A percentile compares a stretch with the other conserved stretches of the same genome.
These are phyloP conservation scores for Agarophyton chilense DNA, from an alignment of 23 red algal genomes.

Conservation along the genomic window DNA sequence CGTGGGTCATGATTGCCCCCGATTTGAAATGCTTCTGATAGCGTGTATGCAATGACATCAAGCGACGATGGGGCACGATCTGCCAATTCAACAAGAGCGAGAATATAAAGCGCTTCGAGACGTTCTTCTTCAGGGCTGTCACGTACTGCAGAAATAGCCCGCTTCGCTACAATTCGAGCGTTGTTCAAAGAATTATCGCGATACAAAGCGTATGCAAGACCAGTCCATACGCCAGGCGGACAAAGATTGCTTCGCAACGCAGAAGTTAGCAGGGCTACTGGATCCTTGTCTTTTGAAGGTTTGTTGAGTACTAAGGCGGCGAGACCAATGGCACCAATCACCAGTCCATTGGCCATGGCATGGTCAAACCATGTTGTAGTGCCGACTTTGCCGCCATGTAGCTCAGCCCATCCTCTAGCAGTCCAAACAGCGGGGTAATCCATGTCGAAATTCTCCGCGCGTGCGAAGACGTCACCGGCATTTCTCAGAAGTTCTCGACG, in stretches of 20 bases:
- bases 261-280: constrained; percentile 43
- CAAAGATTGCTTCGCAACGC: constrained; percentile 50
- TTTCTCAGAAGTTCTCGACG: constrained; percentile 42
- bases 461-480: constrained; percentile 51
- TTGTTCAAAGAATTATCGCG: constrained; percentile 13
- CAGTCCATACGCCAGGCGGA: constrained; percentile 63
- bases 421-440: constrained; percentile 63
- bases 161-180: constrained; percentile 31
- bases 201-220: constrained; percentile 58
- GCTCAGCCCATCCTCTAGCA: constrained; percentile 61
- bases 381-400: constrained; percentile 32
- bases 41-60: constrained; percentile 11
- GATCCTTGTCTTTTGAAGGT: constrained; percentile 14
- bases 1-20: constrained; percentile 51
- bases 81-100: constrained; percentile 54
- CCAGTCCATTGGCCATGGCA: constrained; percentile 41
- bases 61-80: constrained; percentile 11
- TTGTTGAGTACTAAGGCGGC: constrained; percentile 44
- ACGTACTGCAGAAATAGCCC: constrained; percentile 46
- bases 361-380: constrained; percentile 70
- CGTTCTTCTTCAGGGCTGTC: constrained; percentile 20
- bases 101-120: constrained; percentile 58
- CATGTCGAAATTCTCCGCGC: constrained; percentile 64
- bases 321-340: constrained; percentile 56
- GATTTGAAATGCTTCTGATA: constrained; percentile 51